A percentile compares a stretch with the other conserved stretches of the same genome.
Evolutionary conservation across 768 basidiomycete species (phyloP).

Genomic region (Lyophyllum shimeji): DNA sequence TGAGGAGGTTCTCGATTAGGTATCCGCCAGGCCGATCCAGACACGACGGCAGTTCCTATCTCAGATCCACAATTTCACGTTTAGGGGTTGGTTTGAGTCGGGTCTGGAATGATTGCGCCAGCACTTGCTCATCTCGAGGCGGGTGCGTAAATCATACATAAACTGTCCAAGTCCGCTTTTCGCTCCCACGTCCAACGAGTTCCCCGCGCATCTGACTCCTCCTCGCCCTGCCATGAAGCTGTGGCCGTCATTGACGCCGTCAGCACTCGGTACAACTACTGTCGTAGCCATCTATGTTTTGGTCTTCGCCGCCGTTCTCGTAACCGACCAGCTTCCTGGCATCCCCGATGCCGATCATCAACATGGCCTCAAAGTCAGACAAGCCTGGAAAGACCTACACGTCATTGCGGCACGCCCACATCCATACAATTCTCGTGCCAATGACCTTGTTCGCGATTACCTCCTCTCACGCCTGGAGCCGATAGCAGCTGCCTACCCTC

Average conservation of each 20-base stretch:
- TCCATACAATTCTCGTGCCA: slow-evolving; percentile 77
- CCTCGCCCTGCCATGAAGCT: slow-evolving; percentile 1
- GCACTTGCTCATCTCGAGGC: no score
- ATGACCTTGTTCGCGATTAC: slow-evolving; percentile 63
- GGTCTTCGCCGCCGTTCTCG: slow-evolving; percentile 11
- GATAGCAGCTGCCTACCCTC: slow-evolving; percentile 40
- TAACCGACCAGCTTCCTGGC: slow-evolving; percentile 14
- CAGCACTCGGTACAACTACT: slow-evolving; percentile 4
- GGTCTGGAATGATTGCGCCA: no score
- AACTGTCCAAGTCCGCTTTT: no score
- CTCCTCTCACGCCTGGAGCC: slow-evolving; percentile 53
- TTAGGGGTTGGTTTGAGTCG: no score
- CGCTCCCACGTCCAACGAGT: no score
- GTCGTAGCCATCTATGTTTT: slow-evolving; percentile 10
- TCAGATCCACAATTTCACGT: no score
- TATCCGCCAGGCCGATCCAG: no score
- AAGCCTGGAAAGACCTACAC: slow-evolving; percentile 18
- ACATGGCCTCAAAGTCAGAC: slow-evolving; percentile 13
- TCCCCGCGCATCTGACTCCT: no score
- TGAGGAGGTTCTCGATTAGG: no score
- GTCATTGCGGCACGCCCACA: slow-evolving; percentile 66
- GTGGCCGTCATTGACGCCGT: slow-evolving; percentile 8
- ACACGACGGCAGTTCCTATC: no score
- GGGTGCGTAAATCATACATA: no score
- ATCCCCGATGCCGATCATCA: slow-evolving; percentile 1